Base-by-base conservation (phyloP, 768 basidiomycete species). In the Floccularia luteovirens region DNA sequence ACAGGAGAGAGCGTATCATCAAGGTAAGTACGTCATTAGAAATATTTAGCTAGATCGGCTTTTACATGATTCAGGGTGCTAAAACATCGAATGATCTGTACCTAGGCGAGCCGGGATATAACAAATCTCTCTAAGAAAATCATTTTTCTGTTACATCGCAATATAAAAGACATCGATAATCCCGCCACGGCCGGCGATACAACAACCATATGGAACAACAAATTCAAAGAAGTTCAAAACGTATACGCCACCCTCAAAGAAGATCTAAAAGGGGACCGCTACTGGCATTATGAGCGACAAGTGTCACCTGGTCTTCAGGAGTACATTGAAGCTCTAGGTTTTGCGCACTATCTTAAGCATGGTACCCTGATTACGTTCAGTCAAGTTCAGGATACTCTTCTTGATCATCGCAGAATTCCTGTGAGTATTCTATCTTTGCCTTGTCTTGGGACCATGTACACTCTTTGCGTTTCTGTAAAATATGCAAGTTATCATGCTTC, bases 291-390 rank as follows among this genome's bases (percentile, higher is more conserved):
- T 57, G 74, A 85, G 51, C 72, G 75, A 24, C 75, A 82, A 46
- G 64, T 89, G 41, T 86, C 85, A 4, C 78, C 83, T 1, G 81
- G 93, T 3, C 61, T 98, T 21, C 92, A 98, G 59, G 96, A 98
- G 62, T 98, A 91, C 61, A 89, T 97, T 47, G 96, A 98, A 59
- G 92, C 88, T 1, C 64, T 91, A 42, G 84, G 89, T 51, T 92
- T 97, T 55, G 73, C 87, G 0, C 76, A 92, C 58, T 97, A 87
- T 55, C 72, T 94, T 36, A 77, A 87, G 43, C 65, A 80, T 48
- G 70, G 73, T 23, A 58, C 70, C 2, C 64, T 96, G 41, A 75
- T 96, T 40, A 69, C 81, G 3, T 84, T 75, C 47, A 55, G 66
- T 17, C 70, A 82, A 48, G 83, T 88, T 13, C 85, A 90, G 52